Base-by-base conservation (phyloP, 371 early-diverging fungal genomes). In the Mortierella sp. region DNA sequence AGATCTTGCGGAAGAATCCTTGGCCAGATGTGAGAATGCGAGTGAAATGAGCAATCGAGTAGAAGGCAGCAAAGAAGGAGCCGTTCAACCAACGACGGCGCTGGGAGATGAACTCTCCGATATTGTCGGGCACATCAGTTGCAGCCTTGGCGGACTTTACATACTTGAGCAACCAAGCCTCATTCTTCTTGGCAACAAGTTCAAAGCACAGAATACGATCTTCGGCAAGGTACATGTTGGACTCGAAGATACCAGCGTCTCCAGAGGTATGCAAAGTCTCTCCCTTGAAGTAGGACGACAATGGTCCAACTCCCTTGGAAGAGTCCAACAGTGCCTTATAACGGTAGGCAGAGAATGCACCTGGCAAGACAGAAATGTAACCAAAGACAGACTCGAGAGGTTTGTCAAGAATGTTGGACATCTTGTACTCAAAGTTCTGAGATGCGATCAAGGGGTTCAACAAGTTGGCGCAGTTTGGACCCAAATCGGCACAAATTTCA, bases 371-470 rank as follows among this genome's bases (percentile, higher is more conserved):
- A 0, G 91, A 87, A 58, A 96, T 96, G 77, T 93, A 96, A 0
- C 96, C 96, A 84, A 93, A 92, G 10, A 93, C 92, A 0, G 90
- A 90, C 68, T 95, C 95, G n/a, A 95, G 72, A 8, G 94, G 94
- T 69, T 95, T 95, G 76, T 95, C 96, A 24, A 95, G 84, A 52
- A 95, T 94, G 67, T 94, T 95, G 61, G 70, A 70, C 91, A 92
- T 92, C 83, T 93, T 93, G 86, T 94, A 95, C 84, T 95, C 96
- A 83, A 94, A 95, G 76, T 94, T 95, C 74, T 95, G 94, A 0
- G 91, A 87, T 0, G 95, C 95, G 3, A 94, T 93, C 13, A 95
- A 64, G 1, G 94, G 94, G 72, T 94, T 94, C 19, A 85, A 69
- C 38, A 87, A 74, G 63, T 92, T 89, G 8, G 60, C 43, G 64